Evolutionary conservation across 345 rosid genomes (phyloP), one percentile per base, ranked within the genome.

Genomic region (Clarkia xantiana): DNA sequence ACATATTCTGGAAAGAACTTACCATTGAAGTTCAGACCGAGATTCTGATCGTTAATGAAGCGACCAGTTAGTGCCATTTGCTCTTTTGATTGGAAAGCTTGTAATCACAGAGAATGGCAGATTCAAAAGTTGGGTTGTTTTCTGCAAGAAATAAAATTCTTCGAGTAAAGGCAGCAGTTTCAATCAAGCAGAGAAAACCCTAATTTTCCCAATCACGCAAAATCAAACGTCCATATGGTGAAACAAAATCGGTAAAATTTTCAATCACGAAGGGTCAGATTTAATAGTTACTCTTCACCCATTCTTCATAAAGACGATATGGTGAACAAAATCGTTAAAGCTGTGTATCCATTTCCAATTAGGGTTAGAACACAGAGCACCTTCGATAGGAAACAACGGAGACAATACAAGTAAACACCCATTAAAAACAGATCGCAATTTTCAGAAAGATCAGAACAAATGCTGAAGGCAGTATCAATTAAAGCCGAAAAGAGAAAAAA

Each of bases 21-120:
- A 76, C 78, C 74, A 46, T 49, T 55, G 18, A 9, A 62, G 47
- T 64, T 71, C 29, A 45, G 56, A 40, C 49, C 59, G 23, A 64
- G 52, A 55, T 76, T 73, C 64, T 60, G 74, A 61, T 76, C 75
- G 18, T 44, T 74, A 65, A 62, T 44, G 66, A 65, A 54, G 22
- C 63, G 53, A 2, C 41, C 42, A 17, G 45, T 58, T 40, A 67
- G 60, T n/a, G 65, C 79, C 84, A 74, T 77, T 52, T 45, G 2
- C 2, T 40, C 13, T 47, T 20, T 45, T 29, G 7, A 15, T 22
- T 36, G 11, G 41, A 19, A 44, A 51, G 18, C 19, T 47, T 45
- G 15, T 22, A 11, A 44, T 46, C 43, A 19, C 40, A 38, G 17
- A 22, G 1, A 22, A 25, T 14, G 14, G n/a, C 52, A 49, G 13